Percentiles rank a stretch among this genome's conserved stretches.
phyloP scores from a whole-genome alignment of 345 rosid species.

The Salix koriyanagi region DNA sequence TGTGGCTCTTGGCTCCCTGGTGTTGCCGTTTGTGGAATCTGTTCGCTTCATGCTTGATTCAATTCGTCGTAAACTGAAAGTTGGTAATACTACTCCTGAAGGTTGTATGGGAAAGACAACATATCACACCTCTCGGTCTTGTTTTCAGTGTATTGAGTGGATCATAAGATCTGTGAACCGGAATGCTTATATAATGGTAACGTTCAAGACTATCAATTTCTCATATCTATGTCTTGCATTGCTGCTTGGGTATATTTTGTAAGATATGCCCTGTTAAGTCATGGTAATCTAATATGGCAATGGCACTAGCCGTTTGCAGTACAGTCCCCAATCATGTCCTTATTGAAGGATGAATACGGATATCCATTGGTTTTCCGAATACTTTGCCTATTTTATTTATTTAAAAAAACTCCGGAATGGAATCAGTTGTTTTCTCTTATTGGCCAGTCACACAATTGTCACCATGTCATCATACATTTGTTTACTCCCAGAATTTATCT shows the following conservation, averaged over 20 bases:
- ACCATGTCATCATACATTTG: neutral
- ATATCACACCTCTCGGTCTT: constrained; percentile 56
- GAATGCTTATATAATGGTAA: constrained; percentile 97
- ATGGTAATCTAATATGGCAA: too few species aligned
- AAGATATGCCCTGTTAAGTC: too few species aligned
- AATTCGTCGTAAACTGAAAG: constrained; percentile 75
- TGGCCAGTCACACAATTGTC: neutral
- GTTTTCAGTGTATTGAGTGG: constrained; percentile 65
- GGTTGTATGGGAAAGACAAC: constrained; percentile 55
- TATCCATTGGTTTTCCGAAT: too few species aligned
- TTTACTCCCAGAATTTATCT: neutral
- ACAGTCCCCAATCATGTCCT: too few species aligned
- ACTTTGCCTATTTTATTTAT: too few species aligned
- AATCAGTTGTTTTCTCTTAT: neutral
- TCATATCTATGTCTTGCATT: too few species aligned
- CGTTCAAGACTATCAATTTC: neutral
- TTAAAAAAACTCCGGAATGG: too few species aligned
- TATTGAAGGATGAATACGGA: neutral
- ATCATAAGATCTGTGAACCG: constrained; percentile 82
- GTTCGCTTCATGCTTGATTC: constrained; percentile 84
- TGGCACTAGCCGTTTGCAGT: neutral
- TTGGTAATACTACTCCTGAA: constrained; percentile 44
- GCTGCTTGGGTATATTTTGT: too few species aligned
- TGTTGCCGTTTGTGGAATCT: constrained; percentile 86
- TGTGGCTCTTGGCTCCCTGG: constrained; percentile 86